Evolutionary conservation across 805 yeast species (phyloP).

Genomic region (Teunomyces pallodes): DNA sequence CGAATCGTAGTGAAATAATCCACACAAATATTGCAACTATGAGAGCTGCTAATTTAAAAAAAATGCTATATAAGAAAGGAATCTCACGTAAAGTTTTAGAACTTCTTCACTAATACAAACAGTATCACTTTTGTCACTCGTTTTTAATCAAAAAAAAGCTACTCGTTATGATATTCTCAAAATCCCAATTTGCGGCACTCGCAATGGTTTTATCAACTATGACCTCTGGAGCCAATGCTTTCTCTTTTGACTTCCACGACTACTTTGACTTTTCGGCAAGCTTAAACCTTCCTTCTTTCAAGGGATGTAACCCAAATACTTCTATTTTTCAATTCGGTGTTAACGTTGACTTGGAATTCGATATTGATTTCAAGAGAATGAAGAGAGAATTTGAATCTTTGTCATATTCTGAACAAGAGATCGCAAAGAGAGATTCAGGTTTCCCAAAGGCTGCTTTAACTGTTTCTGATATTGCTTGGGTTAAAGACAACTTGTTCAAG

Average conservation of each 20-base stretch:
- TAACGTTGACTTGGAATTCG: conserved; percentile 10
- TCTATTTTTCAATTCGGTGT: conserved; percentile 11
- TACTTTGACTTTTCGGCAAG: conserved; percentile 10
- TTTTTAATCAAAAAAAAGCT: background rate
- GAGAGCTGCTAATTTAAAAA: background rate
- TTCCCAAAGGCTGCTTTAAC: conserved; percentile 16
- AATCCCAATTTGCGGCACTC: conserved; percentile 13
- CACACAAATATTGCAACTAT: background rate
- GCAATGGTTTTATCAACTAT: conserved; percentile 9
- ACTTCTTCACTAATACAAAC: background rate
- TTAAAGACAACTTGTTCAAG: conserved; percentile 16
- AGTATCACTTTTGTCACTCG: conserved; percentile 5
- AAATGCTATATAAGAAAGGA: background rate
- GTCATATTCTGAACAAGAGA: background rate
- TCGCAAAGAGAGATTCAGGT: conserved; percentile 7
- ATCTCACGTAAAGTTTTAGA: background rate
- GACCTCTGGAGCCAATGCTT: conserved; percentile 7
- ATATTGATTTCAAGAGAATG: conserved; percentile 7
- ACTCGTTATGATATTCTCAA: conserved; percentile 11
- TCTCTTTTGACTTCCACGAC: conserved; percentile 4
- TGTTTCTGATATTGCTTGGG: conserved; percentile 15
- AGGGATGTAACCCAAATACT: conserved; percentile 6
- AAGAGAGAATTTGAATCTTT: conserved; percentile 8
- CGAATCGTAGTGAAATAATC: no score
- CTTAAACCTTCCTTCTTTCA: conserved; percentile 5